phyloP scores from a whole-genome alignment of 2,329 filamentous ascomycete genomes.

The Colletotrichum australisinense region DNA sequence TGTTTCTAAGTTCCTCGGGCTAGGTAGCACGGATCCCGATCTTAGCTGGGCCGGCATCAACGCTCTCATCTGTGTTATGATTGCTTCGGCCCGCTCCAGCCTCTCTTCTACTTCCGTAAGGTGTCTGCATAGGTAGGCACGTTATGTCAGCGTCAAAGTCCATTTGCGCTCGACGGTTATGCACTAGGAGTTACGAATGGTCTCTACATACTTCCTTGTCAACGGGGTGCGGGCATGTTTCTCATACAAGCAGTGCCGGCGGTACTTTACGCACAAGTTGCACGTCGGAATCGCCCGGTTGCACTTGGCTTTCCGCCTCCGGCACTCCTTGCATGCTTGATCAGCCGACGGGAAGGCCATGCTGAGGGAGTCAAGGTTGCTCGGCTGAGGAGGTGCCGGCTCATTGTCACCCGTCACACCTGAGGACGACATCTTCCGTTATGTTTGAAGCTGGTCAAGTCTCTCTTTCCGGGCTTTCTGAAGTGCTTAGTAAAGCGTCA shows the following conservation, averaged over 20 bases:
- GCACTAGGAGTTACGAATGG: not conserved
- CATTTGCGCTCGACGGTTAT: too few species aligned
- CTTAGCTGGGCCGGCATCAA: constrained; percentile 42
- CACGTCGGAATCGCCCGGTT: constrained; percentile 51
- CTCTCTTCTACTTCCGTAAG: constrained; percentile 57
- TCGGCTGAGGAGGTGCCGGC: not conserved
- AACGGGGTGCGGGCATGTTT: constrained; percentile 59
- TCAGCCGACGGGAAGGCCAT: constrained; percentile 41
- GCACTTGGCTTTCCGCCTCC: constrained; percentile 52
- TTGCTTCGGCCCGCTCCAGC: constrained; percentile 48
- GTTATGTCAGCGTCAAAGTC: not conserved
- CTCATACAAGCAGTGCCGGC: constrained; percentile 60
- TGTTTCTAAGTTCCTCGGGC: not conserved
- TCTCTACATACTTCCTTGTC: constrained; percentile 52
- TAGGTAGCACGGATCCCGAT: not conserved
- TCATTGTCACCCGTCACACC: constrained; percentile 1
- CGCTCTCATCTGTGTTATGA: constrained; percentile 44
- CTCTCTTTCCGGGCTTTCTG: too few species aligned
- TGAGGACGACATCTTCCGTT: constrained; percentile 9
- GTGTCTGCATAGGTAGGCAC: constrained; percentile 40
- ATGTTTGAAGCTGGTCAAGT: too few species aligned
- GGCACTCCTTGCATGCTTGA: constrained; percentile 54
- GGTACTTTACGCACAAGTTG: constrained; percentile 53
- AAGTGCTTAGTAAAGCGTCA: too few species aligned
- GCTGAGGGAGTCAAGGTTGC: constrained; percentile 24